phyloP scores from a whole-genome alignment of 2,329 filamentous ascomycete genomes.

The Talaromyces sp. region DNA sequence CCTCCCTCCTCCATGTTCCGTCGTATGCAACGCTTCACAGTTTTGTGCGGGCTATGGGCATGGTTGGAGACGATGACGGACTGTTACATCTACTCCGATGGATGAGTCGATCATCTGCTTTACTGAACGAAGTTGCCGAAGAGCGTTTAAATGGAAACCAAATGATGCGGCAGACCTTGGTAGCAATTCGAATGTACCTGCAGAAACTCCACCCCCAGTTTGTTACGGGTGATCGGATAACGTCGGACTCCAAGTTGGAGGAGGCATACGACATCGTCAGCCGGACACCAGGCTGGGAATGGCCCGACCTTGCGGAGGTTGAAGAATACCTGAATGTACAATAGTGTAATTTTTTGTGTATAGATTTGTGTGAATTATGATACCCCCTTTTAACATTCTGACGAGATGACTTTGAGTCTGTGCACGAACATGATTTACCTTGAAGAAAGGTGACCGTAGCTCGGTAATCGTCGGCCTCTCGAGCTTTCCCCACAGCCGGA shows the following conservation, averaged over 20 bases:
- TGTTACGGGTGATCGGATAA: constrained; percentile 14
- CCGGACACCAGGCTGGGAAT: constrained; percentile 39
- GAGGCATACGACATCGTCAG: constrained; percentile 43
- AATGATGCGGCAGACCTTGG: constrained; percentile 44
- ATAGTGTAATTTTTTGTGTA: constrained; percentile 20
- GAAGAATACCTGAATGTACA: constrained; percentile 35
- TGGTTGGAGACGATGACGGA: constrained; percentile 42
- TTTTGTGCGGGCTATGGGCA: constrained; percentile 46
- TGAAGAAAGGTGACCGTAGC: not conserved
- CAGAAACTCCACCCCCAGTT: constrained; percentile 35
- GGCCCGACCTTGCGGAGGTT: constrained; percentile 47
- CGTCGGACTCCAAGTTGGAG: constrained; percentile 33
- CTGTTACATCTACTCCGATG: constrained; percentile 45
- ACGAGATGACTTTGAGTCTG: too few relatives aligned
- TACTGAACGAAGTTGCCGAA: constrained; percentile 38
- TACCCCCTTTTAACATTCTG: constrained; percentile 22
- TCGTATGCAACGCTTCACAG: constrained; percentile 44
- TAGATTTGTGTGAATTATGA: constrained; percentile 12
- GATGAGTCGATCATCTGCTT: constrained; percentile 41
- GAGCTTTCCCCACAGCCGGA: constrained; percentile 29
- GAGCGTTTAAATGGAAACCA: constrained; percentile 40
- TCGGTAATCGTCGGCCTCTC: constrained; percentile 26
- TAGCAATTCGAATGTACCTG: constrained; percentile 45
- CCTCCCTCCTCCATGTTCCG: constrained; percentile 39
- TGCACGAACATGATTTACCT: not conserved